These are phyloP conservation scores for Chenopodium suecicum DNA, from an alignment of 148 eudicot genomes.

Conservation along the genomic window DNA sequence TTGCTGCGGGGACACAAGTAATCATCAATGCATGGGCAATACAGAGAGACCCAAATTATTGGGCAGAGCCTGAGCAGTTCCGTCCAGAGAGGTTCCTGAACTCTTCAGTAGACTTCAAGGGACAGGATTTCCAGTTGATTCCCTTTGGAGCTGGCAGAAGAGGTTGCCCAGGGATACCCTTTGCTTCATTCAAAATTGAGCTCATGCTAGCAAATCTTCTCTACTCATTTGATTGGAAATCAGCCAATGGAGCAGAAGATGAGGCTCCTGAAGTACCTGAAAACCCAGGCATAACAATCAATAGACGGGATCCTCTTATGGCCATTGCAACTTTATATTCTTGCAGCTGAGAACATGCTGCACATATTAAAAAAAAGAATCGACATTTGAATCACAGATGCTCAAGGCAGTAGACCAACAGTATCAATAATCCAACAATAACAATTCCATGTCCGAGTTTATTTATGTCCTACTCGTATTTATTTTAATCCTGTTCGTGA, in stretches of 20 bases:
- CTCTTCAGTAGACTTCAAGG: constrained; percentile 21
- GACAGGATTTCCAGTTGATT: constrained; percentile 28
- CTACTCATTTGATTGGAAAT: constrained; percentile 24
- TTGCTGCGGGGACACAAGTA: constrained; percentile 31
- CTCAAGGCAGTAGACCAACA: background rate
- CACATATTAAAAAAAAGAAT: too few species aligned
- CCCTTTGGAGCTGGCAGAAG: constrained; percentile 45
- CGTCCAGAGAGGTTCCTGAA: constrained; percentile 35
- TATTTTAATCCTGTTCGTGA: too few species aligned
- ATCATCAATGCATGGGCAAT: constrained; percentile 37
- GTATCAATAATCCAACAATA: too few species aligned
- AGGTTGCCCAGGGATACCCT: constrained; percentile 34
- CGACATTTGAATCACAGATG: background rate
- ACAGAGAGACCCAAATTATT: constrained; percentile 29
- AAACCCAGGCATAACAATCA: constrained; percentile 13
- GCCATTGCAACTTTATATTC: constrained; percentile 12
- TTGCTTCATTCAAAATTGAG: constrained; percentile 19
- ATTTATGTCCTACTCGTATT: too few species aligned
- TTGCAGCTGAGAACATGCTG: background rate
- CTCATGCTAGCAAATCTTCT: constrained; percentile 30
- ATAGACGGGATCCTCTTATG: constrained; percentile 26
- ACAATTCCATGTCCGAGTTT: too few species aligned
- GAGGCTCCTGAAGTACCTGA: constrained; percentile 24
- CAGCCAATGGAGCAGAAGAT: constrained; percentile 20
- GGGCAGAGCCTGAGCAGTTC: constrained; percentile 36